A percentile compares a stretch with the other conserved stretches of the same genome.
Conservation (phyloP, 2,329 filamentous ascomycete species). For the Ambrosiella beaveri region DNA sequence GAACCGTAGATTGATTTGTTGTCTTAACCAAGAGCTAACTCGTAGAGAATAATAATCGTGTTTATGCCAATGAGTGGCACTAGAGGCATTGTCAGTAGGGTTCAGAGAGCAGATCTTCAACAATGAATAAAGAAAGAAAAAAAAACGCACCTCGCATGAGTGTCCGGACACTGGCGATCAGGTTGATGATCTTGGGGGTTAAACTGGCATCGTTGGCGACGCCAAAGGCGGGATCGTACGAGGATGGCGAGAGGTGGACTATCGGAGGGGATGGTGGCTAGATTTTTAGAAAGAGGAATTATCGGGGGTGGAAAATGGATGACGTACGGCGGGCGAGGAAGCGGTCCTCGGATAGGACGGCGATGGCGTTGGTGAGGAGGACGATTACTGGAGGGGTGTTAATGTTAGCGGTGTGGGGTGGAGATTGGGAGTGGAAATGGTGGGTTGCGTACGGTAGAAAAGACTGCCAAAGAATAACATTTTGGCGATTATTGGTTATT, state of each 20-base stretch:
- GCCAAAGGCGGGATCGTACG: conserved; percentile 64
- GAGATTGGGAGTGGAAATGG: neutral
- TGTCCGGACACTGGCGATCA: conserved; percentile 79
- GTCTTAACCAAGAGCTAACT: conserved; percentile 53
- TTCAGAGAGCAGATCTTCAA: neutral
- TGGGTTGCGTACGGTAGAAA: conserved; percentile 36
- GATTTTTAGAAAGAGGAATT: neutral
- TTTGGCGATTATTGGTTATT: conserved; percentile 13
- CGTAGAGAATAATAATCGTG: conserved; percentile 65
- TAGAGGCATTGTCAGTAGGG: conserved; percentile 20
- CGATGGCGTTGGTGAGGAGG: conserved; percentile 84
- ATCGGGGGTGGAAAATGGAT: neutral
- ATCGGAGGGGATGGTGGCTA: neutral
- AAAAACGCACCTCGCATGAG: conserved; percentile 62
- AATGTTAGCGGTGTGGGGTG: neutral
- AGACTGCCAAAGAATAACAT: conserved; percentile 59
- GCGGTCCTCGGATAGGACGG: conserved; percentile 84
- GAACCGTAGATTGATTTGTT: neutral
- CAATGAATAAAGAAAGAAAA: too few species aligned
- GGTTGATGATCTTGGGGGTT: conserved; percentile 71
- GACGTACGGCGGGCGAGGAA: conserved; percentile 54
- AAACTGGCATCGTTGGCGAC: conserved; percentile 55
- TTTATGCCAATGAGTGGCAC: conserved; percentile 78
- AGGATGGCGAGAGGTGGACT: conserved; percentile 59
- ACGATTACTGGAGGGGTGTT: conserved; percentile 38